Conservation (phyloP, 352 stramenopile species). For the Globisporangium parvum region DNA sequence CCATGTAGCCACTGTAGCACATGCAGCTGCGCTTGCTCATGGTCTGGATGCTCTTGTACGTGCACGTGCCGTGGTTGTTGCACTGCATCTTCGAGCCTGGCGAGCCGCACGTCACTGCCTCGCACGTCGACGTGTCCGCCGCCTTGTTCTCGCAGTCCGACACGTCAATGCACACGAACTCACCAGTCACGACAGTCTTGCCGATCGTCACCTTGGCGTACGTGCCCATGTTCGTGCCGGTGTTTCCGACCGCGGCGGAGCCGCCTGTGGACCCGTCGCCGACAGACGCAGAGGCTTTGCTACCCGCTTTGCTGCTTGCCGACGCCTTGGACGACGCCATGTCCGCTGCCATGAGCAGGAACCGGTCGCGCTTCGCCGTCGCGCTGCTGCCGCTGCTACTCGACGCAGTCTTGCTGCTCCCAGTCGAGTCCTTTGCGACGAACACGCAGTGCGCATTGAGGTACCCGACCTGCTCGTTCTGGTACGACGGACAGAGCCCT, state of each 20-base stretch:
- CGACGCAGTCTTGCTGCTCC: constrained; percentile 8
- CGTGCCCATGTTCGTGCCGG: constrained; percentile 18
- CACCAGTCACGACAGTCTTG: constrained; percentile 42
- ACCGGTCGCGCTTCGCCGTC: constrained; percentile 4
- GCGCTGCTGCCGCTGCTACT: constrained; percentile 6
- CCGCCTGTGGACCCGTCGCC: constrained; percentile 5
- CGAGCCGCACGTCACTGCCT: constrained; percentile 29
- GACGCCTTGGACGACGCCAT: constrained; percentile 8
- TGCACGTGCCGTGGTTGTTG: constrained; percentile 70
- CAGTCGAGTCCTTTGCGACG: constrained; percentile 40
- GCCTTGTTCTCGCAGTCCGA: constrained; percentile 1
- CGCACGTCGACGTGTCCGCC: constrained; percentile 14
- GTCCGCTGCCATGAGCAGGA: constrained; percentile 8
- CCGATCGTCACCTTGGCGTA: constrained; percentile 54
- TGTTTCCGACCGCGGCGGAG: constrained; percentile 11
- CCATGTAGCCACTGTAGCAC: constrained; percentile 35
- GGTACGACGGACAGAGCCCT: constrained; percentile 23
- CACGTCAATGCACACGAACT: constrained; percentile 23
- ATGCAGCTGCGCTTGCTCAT: constrained; percentile 53
- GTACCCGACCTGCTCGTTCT: constrained; percentile 62
- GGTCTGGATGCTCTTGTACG: constrained; percentile 57
- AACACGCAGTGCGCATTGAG: constrained; percentile 83
- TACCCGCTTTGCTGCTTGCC: constrained; percentile 3
- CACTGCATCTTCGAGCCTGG: constrained; percentile 37
- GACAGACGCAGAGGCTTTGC: neutral